phyloP scores from a whole-genome alignment of 2,329 filamentous ascomycete species.

The Aureobasidium leucospermi region DNA sequence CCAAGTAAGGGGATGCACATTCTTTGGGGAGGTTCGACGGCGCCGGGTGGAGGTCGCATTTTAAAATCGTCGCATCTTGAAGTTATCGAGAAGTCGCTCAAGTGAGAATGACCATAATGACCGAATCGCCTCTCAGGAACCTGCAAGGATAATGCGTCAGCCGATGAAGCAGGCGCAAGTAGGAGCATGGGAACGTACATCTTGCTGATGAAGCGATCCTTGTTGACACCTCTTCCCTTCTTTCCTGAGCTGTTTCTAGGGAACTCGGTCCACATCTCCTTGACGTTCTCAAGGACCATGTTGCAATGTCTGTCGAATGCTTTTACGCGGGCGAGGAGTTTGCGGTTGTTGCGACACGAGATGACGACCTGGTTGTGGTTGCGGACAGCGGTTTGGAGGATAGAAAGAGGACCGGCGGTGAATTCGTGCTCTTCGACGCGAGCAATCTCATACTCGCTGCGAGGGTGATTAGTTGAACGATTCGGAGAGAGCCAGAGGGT shows the following conservation, averaged over 20 bases:
- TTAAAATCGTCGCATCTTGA: not conserved
- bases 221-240: conserved; percentile 86
- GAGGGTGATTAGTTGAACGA: conserved; percentile 17
- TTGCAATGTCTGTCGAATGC: conserved; percentile 98
- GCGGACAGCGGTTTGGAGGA: conserved; percentile 93
- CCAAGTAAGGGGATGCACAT: not conserved
- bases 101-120: conserved; percentile 76
- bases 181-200: conserved; percentile 50
- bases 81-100: conserved; percentile 34
- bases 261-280: conserved; percentile 99
- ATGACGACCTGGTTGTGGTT: conserved; percentile 94
- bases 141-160: not conserved
- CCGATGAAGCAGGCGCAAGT: not conserved
- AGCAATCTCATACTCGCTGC: conserved; percentile 82
- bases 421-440: conserved; percentile 75
- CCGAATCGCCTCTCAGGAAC: conserved; percentile 75
- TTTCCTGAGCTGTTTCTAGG: conserved; percentile 75
- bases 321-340: conserved; percentile 93
- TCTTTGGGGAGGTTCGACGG: not conserved
- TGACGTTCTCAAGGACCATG: conserved; percentile 95
- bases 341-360: conserved; percentile 96
- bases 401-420: conserved; percentile 74
- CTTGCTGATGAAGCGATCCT: conserved; percentile 97
- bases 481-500: not conserved
- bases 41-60: not conserved